Percentiles rank a stretch among this genome's conserved stretches.
Evolutionary conservation across 139 green algal genomes (phyloP).

Genomic region (Asterochloris erici): DNA sequence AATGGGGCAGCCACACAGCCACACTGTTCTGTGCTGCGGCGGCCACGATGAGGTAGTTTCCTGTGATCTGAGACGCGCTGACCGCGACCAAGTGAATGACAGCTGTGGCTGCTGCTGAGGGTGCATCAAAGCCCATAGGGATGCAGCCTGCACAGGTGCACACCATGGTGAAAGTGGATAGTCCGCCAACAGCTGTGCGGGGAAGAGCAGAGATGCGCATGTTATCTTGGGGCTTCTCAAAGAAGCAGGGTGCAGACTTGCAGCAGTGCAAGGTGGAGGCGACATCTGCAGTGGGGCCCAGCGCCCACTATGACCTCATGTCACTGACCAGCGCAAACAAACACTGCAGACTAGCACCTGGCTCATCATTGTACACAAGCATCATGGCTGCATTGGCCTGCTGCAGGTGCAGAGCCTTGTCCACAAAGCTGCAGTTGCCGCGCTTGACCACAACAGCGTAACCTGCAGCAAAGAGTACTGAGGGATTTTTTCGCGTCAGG

Average conservation of each 20-base stretch:
- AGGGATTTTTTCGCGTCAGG: too few relatives aligned
- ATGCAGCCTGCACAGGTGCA: conserved; percentile 44
- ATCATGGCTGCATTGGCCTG: conserved; percentile 42
- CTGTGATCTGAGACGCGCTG: conserved; percentile 40
- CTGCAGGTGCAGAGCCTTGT: conserved; percentile 53
- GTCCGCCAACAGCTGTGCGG: background rate
- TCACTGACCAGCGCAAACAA: background rate
- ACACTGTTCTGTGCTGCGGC: conserved; percentile 8
- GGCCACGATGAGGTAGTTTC: conserved; percentile 20
- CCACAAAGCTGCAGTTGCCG: conserved; percentile 60
- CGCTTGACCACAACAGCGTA: conserved; percentile 49
- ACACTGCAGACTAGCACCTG: conserved; percentile 23
- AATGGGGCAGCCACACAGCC: background rate
- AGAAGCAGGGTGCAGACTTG: background rate
- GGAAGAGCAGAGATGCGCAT: background rate
- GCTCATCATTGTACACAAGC: conserved; percentile 54
- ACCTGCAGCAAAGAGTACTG: background rate
- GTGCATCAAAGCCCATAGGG: conserved; percentile 37
- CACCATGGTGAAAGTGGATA: background rate
- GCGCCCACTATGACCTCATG: background rate
- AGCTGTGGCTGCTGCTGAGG: background rate
- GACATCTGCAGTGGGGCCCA: background rate
- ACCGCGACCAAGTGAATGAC: conserved; percentile 15
- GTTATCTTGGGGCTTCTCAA: background rate
- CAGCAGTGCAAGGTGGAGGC: background rate